Conservation (phyloP, 345 rosid species). For the Raphanus raphanistrum region DNA sequence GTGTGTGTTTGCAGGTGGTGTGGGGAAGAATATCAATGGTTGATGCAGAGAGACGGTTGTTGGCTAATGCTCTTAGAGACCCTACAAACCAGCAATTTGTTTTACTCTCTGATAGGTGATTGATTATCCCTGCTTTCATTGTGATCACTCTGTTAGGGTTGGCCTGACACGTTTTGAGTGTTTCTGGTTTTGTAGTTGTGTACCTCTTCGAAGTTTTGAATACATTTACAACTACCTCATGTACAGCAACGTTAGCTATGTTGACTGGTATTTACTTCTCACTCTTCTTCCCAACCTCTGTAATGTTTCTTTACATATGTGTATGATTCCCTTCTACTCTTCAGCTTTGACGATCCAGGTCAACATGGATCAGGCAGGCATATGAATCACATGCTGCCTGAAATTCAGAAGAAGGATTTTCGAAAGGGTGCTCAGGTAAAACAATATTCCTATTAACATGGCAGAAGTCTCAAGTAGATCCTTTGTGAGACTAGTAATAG, state of each 20-base stretch:
- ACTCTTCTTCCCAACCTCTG: not conserved
- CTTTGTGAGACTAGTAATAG: not conserved
- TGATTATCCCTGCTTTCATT: not conserved
- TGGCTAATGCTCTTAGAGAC: slow-evolving; percentile 61
- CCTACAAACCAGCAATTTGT: slow-evolving; percentile 63
- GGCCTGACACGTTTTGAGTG: not conserved
- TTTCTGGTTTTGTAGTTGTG: slow-evolving; percentile 65
- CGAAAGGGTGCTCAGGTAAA: slow-evolving; percentile 98
- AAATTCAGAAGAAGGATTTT: slow-evolving; percentile 73
- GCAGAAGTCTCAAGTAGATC: slow-evolving; percentile 16
- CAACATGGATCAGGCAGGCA: slow-evolving; percentile 97
- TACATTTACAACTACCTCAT: slow-evolving; percentile 82
- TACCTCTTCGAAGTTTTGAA: slow-evolving; percentile 85
- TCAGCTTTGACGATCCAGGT: slow-evolving; percentile 94
- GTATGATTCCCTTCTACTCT: slow-evolving; percentile 14
- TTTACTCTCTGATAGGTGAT: slow-evolving; percentile 65
- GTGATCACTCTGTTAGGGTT: not conserved
- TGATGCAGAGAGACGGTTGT: slow-evolving; percentile 61
- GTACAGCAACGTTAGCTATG: slow-evolving; percentile 78
- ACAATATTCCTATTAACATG: not conserved
- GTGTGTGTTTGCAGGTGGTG: slow-evolving; percentile 43
- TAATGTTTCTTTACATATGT: slow-evolving; percentile 1
- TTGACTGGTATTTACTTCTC: slow-evolving; percentile 66
- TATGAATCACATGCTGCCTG: slow-evolving; percentile 91
- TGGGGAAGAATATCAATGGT: slow-evolving; percentile 77